Percentiles rank a stretch among this genome's conserved stretches.
Conservation (phyloP, 345 rosid species). For the Rhodomyrtus tomentosa region DNA sequence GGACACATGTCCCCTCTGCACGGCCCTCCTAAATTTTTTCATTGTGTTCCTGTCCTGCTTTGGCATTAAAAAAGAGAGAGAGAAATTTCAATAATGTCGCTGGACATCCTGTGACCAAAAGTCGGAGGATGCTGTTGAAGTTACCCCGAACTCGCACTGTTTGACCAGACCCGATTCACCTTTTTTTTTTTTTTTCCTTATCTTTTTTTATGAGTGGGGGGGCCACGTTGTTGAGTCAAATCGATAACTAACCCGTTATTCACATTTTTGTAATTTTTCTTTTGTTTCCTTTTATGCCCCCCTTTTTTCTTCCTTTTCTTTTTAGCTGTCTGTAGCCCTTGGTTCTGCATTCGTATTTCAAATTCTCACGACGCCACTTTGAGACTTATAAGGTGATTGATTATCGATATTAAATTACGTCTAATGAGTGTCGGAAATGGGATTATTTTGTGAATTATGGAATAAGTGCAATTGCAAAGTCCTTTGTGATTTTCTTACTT, state of each 20-base stretch:
- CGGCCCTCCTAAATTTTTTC: no score
- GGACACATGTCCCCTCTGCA: no score
- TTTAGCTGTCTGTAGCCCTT: neutral
- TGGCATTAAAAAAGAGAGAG: neutral
- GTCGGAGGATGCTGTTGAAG: neutral
- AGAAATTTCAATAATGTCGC: neutral
- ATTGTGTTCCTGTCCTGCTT: neutral
- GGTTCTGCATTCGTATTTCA: neutral
- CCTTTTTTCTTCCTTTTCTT: neutral
- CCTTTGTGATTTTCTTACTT: no score
- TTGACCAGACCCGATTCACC: neutral
- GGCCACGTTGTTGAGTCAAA: conserved; percentile 19
- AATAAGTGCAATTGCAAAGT: neutral
- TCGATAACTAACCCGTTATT: neutral
- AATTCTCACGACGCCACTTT: neutral
- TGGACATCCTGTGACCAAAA: neutral
- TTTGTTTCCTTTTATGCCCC: neutral
- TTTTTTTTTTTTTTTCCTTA: neutral
- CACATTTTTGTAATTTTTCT: neutral
- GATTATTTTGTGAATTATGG: neutral
- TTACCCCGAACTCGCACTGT: neutral
- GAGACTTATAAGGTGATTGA: neutral
- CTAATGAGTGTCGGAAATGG: neutral
- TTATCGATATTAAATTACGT: neutral
- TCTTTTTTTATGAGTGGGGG: neutral